Percentiles rank a stretch among this genome's conserved stretches.
Conservation (phyloP, 805 yeast genomes). For the Yamadazyma paraphyllophila region DNA sequence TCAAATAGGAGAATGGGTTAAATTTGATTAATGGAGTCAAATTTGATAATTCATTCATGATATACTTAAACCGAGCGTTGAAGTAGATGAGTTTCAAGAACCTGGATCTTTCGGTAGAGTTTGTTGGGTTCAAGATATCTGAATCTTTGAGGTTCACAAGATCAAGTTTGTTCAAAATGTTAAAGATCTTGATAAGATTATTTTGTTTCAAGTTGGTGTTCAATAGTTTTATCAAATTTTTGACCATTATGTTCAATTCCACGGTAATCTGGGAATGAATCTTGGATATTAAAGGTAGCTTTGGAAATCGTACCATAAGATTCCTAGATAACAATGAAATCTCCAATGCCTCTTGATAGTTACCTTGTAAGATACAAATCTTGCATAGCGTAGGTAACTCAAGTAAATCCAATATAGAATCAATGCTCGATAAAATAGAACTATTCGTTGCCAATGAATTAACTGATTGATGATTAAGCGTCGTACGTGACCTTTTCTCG, state of each 20-base stretch:
- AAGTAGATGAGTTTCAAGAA: constrained; percentile 55
- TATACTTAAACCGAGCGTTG: constrained; percentile 66
- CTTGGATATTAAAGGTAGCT: constrained; percentile 48
- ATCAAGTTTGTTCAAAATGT: constrained; percentile 69
- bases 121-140: constrained; percentile 57
- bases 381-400: constrained; percentile 81
- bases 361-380: constrained; percentile 83
- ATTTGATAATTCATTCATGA: constrained; percentile 57
- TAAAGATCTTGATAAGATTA: constrained; percentile 73
- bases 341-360: constrained; percentile 87
- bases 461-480: constrained; percentile 22
- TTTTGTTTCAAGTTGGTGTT: constrained; percentile 76
- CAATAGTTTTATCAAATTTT: constrained; percentile 64
- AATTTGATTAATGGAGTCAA: constrained; percentile 55
- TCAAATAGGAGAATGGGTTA: constrained; percentile 60
- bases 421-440: constrained; percentile 58
- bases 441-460: constrained; percentile 22
- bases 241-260: constrained; percentile 65
- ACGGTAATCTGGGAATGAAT: constrained; percentile 50
- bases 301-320: constrained; percentile 66
- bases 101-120: constrained; percentile 45
- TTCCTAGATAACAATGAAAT: constrained; percentile 72
- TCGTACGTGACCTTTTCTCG: constrained; percentile 5
- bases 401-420: constrained; percentile 69
- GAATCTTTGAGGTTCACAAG: constrained; percentile 69